phyloP scores from a whole-genome alignment of 352 stramenopile species.

The Pythium periplocum region DNA sequence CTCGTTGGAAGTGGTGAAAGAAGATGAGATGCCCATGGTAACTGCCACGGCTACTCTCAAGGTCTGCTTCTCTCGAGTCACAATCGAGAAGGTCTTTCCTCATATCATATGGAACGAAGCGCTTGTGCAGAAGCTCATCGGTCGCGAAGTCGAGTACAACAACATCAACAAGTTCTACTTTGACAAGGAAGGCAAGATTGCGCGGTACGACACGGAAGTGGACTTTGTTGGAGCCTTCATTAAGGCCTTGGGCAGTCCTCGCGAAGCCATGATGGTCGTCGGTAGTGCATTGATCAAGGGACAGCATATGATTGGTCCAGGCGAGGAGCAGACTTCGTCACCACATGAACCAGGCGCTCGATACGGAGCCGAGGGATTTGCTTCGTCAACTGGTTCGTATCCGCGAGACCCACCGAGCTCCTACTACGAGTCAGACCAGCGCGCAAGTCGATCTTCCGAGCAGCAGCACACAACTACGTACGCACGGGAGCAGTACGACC shows the following conservation, averaged over 20 bases:
- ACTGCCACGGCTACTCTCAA: constrained; percentile 9
- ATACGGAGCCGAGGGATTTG: too few species aligned
- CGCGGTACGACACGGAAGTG: constrained; percentile 18
- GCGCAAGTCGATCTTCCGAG: too few species aligned
- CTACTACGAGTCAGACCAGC: too few species aligned
- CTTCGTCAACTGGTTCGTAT: constrained; percentile 8
- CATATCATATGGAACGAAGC: constrained; percentile 27
- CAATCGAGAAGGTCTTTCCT: constrained; percentile 31
- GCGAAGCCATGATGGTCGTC: constrained; percentile 14
- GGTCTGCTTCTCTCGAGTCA: constrained; percentile 10
- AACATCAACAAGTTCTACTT: constrained; percentile 24
- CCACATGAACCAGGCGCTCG: not conserved
- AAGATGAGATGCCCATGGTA: constrained; percentile 7
- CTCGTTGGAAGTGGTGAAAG: constrained; percentile 26
- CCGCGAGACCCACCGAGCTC: too few species aligned
- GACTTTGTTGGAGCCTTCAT: constrained; percentile 22
- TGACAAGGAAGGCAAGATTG: constrained; percentile 17
- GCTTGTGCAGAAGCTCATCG: constrained; percentile 33
- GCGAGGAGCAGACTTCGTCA: not conserved
- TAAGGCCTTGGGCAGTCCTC: constrained; percentile 9
- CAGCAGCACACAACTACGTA: too few species aligned
- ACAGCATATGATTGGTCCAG: constrained; percentile 7
- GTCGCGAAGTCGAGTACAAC: constrained; percentile 21
- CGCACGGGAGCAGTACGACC: too few species aligned
- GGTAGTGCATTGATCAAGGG: constrained; percentile 15